A percentile compares a stretch with the other conserved stretches of the same genome.
Conservation (phyloP, 257 asterid species). For the Nicotiana attenuata region DNA sequence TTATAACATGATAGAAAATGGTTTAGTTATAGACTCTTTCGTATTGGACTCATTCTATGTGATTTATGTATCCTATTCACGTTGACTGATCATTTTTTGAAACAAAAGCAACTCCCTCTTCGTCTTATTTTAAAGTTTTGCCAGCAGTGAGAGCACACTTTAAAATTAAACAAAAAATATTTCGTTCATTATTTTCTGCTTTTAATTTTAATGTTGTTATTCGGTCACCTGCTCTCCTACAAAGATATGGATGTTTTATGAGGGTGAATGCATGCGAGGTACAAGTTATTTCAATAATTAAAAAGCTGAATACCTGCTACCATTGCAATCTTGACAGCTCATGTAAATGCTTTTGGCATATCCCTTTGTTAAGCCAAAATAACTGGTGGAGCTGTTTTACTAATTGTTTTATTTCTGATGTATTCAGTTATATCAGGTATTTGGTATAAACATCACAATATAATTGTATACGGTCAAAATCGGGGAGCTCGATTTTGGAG, state of each 20-base stretch:
- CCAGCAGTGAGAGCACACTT: background rate
- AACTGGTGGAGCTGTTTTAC: background rate
- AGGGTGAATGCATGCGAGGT: background rate
- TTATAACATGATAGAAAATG: background rate
- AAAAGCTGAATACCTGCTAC: background rate
- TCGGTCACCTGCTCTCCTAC: conserved; percentile 4
- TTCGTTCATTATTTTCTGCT: background rate
- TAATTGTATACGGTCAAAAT: too few species aligned
- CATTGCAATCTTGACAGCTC: background rate
- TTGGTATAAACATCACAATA: background rate
- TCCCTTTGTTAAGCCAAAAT: background rate
- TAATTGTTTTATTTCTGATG: background rate
- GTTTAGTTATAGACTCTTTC: background rate
- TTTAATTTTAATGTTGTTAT: background rate
- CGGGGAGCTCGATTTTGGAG: too few species aligned
- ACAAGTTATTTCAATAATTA: background rate
- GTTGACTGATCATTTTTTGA: background rate
- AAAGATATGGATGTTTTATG: background rate
- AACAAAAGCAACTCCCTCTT: background rate
- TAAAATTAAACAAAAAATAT: background rate
- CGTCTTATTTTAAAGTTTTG: background rate
- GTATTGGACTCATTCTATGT: background rate
- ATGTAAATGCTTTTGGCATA: background rate
- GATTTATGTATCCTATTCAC: background rate
- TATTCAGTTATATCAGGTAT: background rate